Conservation (phyloP, 139 green algal genomes). For the Coccomyxa sp. region DNA sequence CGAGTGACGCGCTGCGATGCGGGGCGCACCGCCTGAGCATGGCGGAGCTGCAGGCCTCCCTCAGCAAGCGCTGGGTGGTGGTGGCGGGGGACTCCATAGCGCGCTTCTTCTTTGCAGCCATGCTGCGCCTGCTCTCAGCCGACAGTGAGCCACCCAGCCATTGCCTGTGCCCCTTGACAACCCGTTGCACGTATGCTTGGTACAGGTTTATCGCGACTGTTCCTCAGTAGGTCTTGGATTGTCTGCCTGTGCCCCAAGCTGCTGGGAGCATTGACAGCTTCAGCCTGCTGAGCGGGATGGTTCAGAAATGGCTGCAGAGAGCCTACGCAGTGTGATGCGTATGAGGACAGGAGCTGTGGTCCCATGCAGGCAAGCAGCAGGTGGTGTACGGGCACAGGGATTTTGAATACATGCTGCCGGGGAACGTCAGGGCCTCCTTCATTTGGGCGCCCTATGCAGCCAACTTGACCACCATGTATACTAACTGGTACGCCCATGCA, state of each 20-base stretch:
- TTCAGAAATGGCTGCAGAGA: too few species aligned
- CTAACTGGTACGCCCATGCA: constrained; percentile 8
- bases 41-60: background rate
- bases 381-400: constrained; percentile 25
- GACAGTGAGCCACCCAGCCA: constrained; percentile 7
- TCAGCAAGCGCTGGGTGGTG: constrained; percentile 18
- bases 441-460: constrained; percentile 20
- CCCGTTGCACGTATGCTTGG: background rate
- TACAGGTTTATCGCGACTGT: background rate
- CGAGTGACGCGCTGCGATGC: constrained; percentile 5
- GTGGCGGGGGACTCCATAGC: constrained; percentile 25
- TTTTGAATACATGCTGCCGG: constrained; percentile 26
- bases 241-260: background rate
- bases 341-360: background rate
- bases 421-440: constrained; percentile 16
- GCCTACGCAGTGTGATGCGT: too few species aligned
- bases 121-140: constrained; percentile 15
- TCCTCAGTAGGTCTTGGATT: background rate
- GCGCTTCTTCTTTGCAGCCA: constrained; percentile 24
- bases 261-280: background rate
- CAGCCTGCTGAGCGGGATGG: too few species aligned
- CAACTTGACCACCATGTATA: constrained; percentile 16
- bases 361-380: constrained; percentile 12
- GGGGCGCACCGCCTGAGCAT: background rate
- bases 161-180: background rate